Evolutionary conservation across 202 grass and related monocot species (phyloP).

Genomic region (Hordeum pubiflorum): DNA sequence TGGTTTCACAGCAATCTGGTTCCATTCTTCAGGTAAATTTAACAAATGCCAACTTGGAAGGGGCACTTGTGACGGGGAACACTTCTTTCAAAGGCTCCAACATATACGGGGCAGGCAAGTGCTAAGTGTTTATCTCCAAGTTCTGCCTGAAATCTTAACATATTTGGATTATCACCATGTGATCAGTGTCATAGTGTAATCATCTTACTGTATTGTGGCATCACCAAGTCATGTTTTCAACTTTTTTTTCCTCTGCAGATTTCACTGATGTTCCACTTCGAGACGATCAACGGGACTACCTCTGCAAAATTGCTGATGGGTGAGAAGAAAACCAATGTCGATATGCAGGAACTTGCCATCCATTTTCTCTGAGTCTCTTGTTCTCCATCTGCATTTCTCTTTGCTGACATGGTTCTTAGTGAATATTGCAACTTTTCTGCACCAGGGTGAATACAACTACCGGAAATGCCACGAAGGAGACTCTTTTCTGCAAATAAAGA

Average conservation of each 20-base stretch:
- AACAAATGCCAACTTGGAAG: conserved; percentile 86
- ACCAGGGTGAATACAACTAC: conserved; percentile 64
- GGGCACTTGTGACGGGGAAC: conserved; percentile 76
- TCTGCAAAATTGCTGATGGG: conserved; percentile 85
- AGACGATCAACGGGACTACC: conserved; percentile 78
- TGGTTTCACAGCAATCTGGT: not conserved
- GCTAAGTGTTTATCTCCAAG: not conserved
- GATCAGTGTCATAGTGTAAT: no score
- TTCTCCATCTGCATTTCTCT: not conserved
- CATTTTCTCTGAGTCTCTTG: not conserved
- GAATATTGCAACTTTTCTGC: not conserved
- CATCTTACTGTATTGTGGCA: not conserved
- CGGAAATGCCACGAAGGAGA: conserved; percentile 76
- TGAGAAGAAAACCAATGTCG: not conserved
- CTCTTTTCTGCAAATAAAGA: conserved; percentile 55
- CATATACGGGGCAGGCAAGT: conserved; percentile 33
- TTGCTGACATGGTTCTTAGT: not conserved
- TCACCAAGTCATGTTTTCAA: not conserved
- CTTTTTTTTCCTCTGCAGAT: conserved; percentile 15
- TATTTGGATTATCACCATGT: not conserved
- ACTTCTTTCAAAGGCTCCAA: conserved; percentile 68
- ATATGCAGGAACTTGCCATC: not conserved
- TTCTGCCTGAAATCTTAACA: not conserved
- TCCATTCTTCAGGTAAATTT: conserved; percentile 36
- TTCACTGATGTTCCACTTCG: conserved; percentile 78